These are phyloP conservation scores for Penicillium sp. DNA, from an alignment of 2,329 filamentous ascomycete genomes.

Conservation along the genomic window DNA sequence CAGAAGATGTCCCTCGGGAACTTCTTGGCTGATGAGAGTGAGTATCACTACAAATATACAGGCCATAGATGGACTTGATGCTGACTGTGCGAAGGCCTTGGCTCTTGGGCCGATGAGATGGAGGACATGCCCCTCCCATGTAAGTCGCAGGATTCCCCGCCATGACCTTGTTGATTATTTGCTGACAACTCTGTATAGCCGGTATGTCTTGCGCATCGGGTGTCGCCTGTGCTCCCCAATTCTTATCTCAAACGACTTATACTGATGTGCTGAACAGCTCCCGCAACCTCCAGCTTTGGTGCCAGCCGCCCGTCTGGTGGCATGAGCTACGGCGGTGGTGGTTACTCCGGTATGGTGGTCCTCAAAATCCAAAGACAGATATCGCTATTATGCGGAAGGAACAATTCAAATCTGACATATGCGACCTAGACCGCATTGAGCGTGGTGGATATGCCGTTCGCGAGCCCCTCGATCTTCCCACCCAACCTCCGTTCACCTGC, in stretches of 20 bases:
- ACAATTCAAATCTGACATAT: constrained; percentile 13
- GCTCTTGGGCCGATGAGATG: constrained; percentile 99
- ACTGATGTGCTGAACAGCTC: constrained; percentile 29
- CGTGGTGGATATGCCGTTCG: constrained; percentile 41
- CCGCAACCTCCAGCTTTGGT: constrained; percentile 47
- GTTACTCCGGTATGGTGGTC: constrained; percentile 22
- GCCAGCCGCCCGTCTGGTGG: constrained; percentile 48
- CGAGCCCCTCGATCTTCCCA: constrained; percentile 79
- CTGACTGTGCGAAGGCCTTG: constrained; percentile 55
- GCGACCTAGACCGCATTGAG: constrained; percentile 30
- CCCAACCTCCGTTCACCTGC: constrained; percentile 89
- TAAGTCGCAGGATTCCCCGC: constrained; percentile 47
- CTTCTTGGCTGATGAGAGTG: constrained; percentile 90
- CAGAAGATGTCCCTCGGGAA: constrained; percentile 97
- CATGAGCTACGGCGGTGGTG: constrained; percentile 35
- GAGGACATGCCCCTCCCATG: constrained; percentile 74
- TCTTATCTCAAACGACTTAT: constrained; percentile 3
- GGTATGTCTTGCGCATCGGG: constrained; percentile 24
- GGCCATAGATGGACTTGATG: constrained; percentile 8
- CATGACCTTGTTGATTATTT: constrained; percentile 4
- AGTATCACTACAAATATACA: constrained; percentile 38
- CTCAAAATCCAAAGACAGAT: neutral
- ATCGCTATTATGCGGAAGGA: neutral
- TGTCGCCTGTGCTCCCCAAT: neutral
- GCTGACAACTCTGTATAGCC: constrained; percentile 25